Conservation (phyloP, 495 filamentous ascomycete genomes). For the Penicillium flavigenum region DNA sequence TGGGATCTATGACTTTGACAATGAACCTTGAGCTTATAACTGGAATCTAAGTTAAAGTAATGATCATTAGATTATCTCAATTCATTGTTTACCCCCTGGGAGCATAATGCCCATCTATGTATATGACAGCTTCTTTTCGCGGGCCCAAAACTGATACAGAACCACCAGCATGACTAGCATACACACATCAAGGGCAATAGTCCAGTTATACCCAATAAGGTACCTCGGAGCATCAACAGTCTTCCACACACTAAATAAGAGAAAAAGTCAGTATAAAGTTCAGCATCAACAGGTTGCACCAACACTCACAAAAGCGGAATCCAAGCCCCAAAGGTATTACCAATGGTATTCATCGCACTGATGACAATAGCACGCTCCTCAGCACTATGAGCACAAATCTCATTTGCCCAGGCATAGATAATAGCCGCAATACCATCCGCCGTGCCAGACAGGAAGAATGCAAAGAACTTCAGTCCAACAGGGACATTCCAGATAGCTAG, state of each 20-base stretch:
- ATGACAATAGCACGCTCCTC: constrained; percentile 59
- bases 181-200: constrained; percentile 30
- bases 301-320: constrained; percentile 28
- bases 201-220: constrained; percentile 32
- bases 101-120: neutral
- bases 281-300: neutral
- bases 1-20: neutral
- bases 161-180: constrained; percentile 29
- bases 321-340: constrained; percentile 46
- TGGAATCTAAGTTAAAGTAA: too few species aligned
- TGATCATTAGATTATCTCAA: neutral
- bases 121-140: constrained; percentile 17
- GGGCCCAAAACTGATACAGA: constrained; percentile 25
- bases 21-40: neutral
- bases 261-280: constrained; percentile 5
- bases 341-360: constrained; percentile 52
- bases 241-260: constrained; percentile 24
- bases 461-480: constrained; percentile 47
- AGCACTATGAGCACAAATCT: constrained; percentile 54
- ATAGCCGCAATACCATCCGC: constrained; percentile 29
- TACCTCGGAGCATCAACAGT: constrained; percentile 32
- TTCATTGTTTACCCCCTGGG: neutral
- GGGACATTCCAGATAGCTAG: constrained; percentile 52
- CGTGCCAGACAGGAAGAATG: constrained; percentile 38
- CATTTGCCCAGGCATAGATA: constrained; percentile 50